Evolutionary conservation across 257 asterid species (phyloP).

Genomic region (Capsicum chinense): DNA sequence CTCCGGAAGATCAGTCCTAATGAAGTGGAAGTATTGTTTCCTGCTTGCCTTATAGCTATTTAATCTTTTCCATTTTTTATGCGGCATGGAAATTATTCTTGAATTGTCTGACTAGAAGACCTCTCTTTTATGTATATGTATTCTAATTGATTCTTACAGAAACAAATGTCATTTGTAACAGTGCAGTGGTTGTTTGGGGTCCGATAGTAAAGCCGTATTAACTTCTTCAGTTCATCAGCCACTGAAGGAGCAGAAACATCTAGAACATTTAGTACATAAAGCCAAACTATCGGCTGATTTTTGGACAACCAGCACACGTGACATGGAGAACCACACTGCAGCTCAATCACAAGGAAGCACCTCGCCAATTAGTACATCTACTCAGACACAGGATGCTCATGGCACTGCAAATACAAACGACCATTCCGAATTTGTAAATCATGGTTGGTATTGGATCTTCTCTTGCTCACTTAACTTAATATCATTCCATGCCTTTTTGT

Average conservation of each 20-base stretch:
- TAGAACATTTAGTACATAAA: conserved; percentile 38
- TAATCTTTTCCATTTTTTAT: neutral
- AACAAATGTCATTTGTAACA: conserved; percentile 58
- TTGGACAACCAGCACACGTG: conserved; percentile 71
- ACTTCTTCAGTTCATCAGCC: conserved; percentile 50
- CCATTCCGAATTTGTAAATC: conserved; percentile 71
- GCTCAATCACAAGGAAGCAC: conserved; percentile 67
- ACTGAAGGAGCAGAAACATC: conserved; percentile 43
- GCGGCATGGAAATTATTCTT: neutral
- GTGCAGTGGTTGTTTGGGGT: conserved; percentile 96
- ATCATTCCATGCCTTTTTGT: neutral
- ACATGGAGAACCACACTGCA: conserved; percentile 54
- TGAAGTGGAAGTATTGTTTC: conserved; percentile 17
- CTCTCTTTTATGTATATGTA: neutral
- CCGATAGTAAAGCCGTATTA: conserved; percentile 53
- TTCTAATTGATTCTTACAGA: conserved; percentile 50
- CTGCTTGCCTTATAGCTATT: neutral
- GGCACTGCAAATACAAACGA: conserved; percentile 53
- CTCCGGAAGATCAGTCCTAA: neutral
- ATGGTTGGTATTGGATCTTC: conserved; percentile 51
- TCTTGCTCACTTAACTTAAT: conserved; percentile 21
- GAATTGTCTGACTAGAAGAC: neutral
- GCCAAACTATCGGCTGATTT: conserved; percentile 57
- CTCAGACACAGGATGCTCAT: conserved; percentile 56
- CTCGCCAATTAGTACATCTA: conserved; percentile 60